These are phyloP conservation scores for Sporisorium reilianum DNA, from an alignment of 1,284 basidiomycete genomes.

Conservation along the genomic window DNA sequence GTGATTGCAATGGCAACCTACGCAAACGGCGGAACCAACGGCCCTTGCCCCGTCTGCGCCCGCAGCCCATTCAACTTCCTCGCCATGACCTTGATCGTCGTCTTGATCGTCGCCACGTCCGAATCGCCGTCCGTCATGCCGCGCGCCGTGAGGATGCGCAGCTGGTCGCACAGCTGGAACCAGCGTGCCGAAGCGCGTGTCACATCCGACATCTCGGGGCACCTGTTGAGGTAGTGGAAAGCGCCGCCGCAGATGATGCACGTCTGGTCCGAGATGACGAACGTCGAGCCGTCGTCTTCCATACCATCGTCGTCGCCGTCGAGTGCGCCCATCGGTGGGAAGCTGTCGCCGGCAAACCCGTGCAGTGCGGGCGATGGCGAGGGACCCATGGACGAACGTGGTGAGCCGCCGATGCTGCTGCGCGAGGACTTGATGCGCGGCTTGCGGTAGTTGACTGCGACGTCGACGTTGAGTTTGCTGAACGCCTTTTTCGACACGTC, in stretches of 20 bases:
- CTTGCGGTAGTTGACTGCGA: slow-evolving; percentile 33
- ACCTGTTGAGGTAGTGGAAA: slow-evolving; percentile 46
- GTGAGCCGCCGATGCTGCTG: slow-evolving; percentile 24
- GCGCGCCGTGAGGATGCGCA: slow-evolving; percentile 26
- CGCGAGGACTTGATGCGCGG: slow-evolving; percentile 28
- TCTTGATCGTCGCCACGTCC: slow-evolving; percentile 40
- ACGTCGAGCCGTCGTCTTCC: slow-evolving; percentile 8
- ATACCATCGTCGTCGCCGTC: neutral
- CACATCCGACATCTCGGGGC: slow-evolving; percentile 39
- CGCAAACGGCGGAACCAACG: slow-evolving; percentile 28
- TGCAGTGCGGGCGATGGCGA: slow-evolving; percentile 22
- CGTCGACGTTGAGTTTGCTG: slow-evolving; percentile 30
- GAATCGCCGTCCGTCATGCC: slow-evolving; percentile 25
- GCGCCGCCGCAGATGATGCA: slow-evolving; percentile 47
- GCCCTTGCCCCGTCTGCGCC: slow-evolving; percentile 13
- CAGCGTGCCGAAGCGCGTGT: slow-evolving; percentile 27
- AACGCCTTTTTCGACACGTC: slow-evolving; percentile 29
- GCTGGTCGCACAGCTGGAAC: slow-evolving; percentile 39
- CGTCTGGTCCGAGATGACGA: slow-evolving; percentile 20
- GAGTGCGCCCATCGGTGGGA: neutral
- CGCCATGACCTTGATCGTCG: slow-evolving; percentile 45
- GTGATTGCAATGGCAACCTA: neutral
- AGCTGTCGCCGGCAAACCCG: slow-evolving; percentile 3
- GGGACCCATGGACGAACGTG: slow-evolving; percentile 21
- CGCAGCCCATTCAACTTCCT: slow-evolving; percentile 27